Evolutionary conservation across 306 rosid species (phyloP), one percentile per base, ranked within the genome.

Genomic region (Vigna unguiculata): DNA sequence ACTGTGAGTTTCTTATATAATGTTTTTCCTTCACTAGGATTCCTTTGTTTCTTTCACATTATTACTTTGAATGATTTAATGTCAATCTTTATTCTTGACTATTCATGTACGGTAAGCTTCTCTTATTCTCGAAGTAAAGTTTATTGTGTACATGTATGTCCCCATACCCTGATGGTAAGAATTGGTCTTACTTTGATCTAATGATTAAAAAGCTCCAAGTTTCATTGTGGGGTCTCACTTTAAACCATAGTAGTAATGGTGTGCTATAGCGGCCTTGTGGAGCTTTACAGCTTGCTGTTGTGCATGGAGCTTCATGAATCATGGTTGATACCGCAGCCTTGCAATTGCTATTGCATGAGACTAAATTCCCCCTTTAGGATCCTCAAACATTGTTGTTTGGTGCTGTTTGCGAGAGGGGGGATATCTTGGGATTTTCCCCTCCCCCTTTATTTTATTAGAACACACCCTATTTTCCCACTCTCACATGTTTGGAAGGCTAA

Each of bases 1-100:
- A 59, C 54, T 15, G 49, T 24, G 60, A 66, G 80, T 69, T 49
- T 72, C 28, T 36, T 62, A 61, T 83, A 22, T 62, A 58, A 11
- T 30, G 9, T 60, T 64, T 72, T 66, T 57, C 61, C 61, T 10
- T 54, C 52, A 14, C 66, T 55, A 47, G 45, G 79, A 72, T 57
- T 58, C 11, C 9, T n/a, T 40, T 40, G 43, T 41, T 7, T 60
- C 74, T 61, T 16, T 49, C 15, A 12, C 45, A 16, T 30, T 30
- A 32, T 62, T 76, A 20, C 60, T 52, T 76, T 51, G 46, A 70
- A 52, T 24, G 17, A 58, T 51, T 71, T 77, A 10, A 58, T 46
- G 68, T 46, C 60, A 54, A 63, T 63, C 16, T 63, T 54, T 9
- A 82, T 22, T 63, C 16, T 63, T 54, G 10, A 82, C 22, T 28